Conservation (phyloP, 2,329 filamentous ascomycete species). For the Fusarium staphyleae region DNA sequence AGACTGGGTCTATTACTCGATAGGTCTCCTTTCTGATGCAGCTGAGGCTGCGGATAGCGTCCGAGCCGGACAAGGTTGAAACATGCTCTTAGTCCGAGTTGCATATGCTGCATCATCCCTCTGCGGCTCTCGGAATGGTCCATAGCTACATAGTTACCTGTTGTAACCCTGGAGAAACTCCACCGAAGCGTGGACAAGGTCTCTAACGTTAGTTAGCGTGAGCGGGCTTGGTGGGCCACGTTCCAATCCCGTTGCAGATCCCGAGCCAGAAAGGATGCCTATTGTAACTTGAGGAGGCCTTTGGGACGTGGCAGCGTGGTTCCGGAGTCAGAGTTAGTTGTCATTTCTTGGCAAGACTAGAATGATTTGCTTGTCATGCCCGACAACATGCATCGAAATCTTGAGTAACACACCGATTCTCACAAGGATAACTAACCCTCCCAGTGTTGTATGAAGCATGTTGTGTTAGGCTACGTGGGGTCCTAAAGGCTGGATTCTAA, state of each 20-base stretch:
- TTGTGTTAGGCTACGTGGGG: no score
- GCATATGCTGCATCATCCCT: neutral
- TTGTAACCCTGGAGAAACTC: no score
- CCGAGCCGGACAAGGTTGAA: neutral
- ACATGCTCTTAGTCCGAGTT: neutral
- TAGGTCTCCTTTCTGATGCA: neutral
- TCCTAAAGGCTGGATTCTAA: no score
- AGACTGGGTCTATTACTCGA: neutral
- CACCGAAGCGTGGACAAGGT: neutral
- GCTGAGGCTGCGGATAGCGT: neutral
- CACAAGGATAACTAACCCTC: neutral
- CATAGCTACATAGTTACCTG: neutral
- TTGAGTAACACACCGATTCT: neutral
- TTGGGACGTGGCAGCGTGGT: neutral
- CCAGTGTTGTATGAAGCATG: neutral
- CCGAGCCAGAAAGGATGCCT: no score
- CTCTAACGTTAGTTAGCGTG: neutral
- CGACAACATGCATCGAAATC: no score
- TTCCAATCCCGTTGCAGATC: conserved; percentile 11
- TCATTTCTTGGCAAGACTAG: neutral
- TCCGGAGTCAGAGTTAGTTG: neutral
- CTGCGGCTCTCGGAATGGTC: neutral
- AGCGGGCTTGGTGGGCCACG: conserved; percentile 2
- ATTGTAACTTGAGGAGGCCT: neutral
- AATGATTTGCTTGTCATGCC: no score